Evolutionary conservation across 2,329 filamentous ascomycete genomes (phyloP).

Genomic region (Cercospora sp.): DNA sequence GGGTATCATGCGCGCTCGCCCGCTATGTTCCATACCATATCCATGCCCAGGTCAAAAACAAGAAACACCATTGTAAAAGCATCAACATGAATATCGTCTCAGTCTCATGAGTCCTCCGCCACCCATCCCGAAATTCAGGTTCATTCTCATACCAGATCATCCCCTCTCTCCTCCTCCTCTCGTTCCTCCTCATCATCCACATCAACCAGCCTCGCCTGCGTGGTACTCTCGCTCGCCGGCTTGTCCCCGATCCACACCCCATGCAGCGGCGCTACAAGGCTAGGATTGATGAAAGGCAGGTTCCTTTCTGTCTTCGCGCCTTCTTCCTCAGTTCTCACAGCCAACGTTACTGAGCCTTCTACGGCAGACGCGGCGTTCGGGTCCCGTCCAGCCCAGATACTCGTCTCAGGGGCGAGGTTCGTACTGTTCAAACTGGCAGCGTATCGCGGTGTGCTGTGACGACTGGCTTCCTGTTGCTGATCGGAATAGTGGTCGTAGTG

Average conservation of each 20-base stretch:
- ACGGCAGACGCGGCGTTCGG: neutral
- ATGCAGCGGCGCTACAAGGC: conserved; percentile 59
- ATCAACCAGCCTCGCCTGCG: conserved; percentile 11
- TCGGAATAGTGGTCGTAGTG: conserved; percentile 49
- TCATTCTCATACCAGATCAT: too few relatives aligned
- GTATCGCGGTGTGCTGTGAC: conserved; percentile 35
- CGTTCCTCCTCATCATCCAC: conserved; percentile 8
- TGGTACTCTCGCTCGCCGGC: neutral
- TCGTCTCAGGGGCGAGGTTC: conserved; percentile 43
- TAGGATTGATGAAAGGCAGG: conserved; percentile 74
- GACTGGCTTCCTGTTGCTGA: too few relatives aligned
- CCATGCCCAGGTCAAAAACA: neutral
- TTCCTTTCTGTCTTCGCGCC: conserved; percentile 57
- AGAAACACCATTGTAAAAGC: neutral
- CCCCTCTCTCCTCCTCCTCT: neutral
- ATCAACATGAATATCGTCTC: neutral
- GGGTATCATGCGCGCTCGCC: conserved; percentile 11
- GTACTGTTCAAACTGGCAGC: conserved; percentile 30
- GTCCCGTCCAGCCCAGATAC: conserved; percentile 38
- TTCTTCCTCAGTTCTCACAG: conserved; percentile 20
- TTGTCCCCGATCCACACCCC: conserved; percentile 36
- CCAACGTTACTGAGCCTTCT: conserved; percentile 18
- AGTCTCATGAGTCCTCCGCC: neutral
- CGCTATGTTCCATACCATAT: conserved; percentile 3
- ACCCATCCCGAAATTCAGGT: too few relatives aligned